Percentiles rank a stretch among this genome's conserved stretches.
Conservation (phyloP, 2,329 filamentous ascomycete genomes). For the Neospermospora avenae region DNA sequence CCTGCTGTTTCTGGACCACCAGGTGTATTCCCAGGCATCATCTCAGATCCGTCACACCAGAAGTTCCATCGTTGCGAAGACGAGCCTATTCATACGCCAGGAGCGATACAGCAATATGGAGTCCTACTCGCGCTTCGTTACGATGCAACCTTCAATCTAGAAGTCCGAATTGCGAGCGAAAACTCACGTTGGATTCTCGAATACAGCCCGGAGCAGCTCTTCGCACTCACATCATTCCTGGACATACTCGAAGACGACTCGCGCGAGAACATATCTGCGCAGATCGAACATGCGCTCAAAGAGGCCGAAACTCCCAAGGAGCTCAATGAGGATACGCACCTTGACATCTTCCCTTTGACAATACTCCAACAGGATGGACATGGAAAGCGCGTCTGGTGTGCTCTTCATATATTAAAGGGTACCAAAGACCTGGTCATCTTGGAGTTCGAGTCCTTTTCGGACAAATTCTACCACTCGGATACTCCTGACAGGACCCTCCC, state of each 20-base stretch:
- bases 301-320: not conserved
- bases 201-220: slow-evolving; percentile 25
- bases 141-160: slow-evolving; percentile 13
- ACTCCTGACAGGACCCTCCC: slow-evolving; percentile 14
- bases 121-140: slow-evolving; percentile 24
- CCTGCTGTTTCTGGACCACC: slow-evolving; percentile 21
- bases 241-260: slow-evolving; percentile 20
- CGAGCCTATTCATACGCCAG: slow-evolving; percentile 30
- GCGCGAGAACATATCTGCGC: slow-evolving; percentile 21
- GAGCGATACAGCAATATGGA: slow-evolving; percentile 26
- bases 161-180: slow-evolving; percentile 30
- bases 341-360: slow-evolving; percentile 21
- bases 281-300: slow-evolving; percentile 19
- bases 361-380: slow-evolving; percentile 13
- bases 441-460: slow-evolving; percentile 26
- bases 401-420: slow-evolving; percentile 21
- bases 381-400: slow-evolving; percentile 25
- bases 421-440: slow-evolving; percentile 24
- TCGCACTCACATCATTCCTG: slow-evolving; percentile 22
- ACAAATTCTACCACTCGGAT: slow-evolving; percentile 21
- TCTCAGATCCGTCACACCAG: slow-evolving; percentile 8
- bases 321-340: slow-evolving; percentile 16
- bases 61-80: slow-evolving; percentile 26
- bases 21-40: slow-evolving; percentile 14
- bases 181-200: slow-evolving; percentile 24